Base-by-base conservation (phyloP, 169 alveolate genomes). In the Plasmodium billcollinsi region DNA sequence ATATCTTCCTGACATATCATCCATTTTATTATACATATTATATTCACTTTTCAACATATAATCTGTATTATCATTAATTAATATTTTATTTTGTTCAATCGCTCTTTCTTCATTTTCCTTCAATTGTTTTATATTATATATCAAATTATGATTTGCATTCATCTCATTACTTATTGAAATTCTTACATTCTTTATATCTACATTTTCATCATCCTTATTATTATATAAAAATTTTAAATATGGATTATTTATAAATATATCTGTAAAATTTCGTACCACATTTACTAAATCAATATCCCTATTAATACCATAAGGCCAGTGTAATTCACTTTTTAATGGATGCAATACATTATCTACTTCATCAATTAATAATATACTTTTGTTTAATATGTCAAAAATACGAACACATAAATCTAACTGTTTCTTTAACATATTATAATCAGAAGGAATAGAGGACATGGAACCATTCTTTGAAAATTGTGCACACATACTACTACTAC, bases 291-390 rank as follows among this genome's bases (percentile, higher is more conserved):
- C 92, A 5, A 86, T 86, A 61, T 86, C 92, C 72, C 92, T 86
- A 66, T 95, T 96, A 43, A 74, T 90, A 1, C 99, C 99, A 52
- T 96, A 89, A 2, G 99, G 99, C 99, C 99, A 97, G 69, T 96
- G 98, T 72, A 97, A 93, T 75, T 97, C 99, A 62, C 98, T 95
- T 92, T 95, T 97, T 52, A 97, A 93, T 24, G 99, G 99, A 66
- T 97, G 98, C 76, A 97, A 92, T 63, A 97, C 91, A 73, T 94
- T 90, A 67, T 97, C 99, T 21, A 97, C 95, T 86, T 97, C 98
- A 89, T 97, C 99, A 89, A 97, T 94, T 59, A 97, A 85, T 61
- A 96, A 89, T 7, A 97, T 94, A 62, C 97, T 93, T 11, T 88
- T 88, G 26, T 92, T 91, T 76, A 93, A 93, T 86, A 94, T 90